Conservation (phyloP, 2,329 filamentous ascomycete genomes). For the Thermothelomyces thermophilus region DNA sequence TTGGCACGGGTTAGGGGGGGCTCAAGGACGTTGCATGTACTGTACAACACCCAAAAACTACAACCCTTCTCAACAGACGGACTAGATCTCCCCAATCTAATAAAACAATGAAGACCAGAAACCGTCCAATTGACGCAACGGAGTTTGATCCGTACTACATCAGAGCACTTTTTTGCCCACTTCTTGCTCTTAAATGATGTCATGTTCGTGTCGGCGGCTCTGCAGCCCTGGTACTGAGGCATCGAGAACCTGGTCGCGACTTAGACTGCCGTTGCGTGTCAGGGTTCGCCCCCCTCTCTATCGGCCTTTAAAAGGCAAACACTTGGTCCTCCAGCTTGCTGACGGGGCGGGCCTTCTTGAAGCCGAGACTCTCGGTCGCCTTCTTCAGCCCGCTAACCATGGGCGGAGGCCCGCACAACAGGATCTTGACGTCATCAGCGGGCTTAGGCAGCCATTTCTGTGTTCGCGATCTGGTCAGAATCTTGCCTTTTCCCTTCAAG, state of each 20-base stretch:
- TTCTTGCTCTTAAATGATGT: neutral
- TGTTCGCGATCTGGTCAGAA: constrained; percentile 28
- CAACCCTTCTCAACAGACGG: constrained; percentile 6
- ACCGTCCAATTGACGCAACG: neutral
- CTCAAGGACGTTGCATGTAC: neutral
- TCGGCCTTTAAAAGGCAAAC: constrained; percentile 72
- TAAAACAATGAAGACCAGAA: neutral
- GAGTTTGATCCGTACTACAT: neutral
- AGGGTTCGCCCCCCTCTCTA: neutral
- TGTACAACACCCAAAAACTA: constrained; percentile 1
- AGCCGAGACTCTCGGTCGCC: constrained; percentile 80
- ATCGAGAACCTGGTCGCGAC: too few species aligned
- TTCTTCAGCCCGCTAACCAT: constrained; percentile 99
- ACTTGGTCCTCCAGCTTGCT: constrained; percentile 98
- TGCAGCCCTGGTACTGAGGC: too few species aligned
- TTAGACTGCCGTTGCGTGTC: neutral
- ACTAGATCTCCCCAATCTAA: constrained; percentile 12
- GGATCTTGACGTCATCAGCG: constrained; percentile 81
- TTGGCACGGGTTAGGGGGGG: neutral
- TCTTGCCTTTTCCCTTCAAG: too few species aligned
- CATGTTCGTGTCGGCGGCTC: neutral
- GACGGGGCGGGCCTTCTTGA: constrained; percentile 84
- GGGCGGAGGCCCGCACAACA: constrained; percentile 90
- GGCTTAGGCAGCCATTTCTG: constrained; percentile 76
- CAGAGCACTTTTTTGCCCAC: neutral